Evolutionary conservation across 345 rosid genomes (phyloP).

Genomic region (Dovyalis caffra): DNA sequence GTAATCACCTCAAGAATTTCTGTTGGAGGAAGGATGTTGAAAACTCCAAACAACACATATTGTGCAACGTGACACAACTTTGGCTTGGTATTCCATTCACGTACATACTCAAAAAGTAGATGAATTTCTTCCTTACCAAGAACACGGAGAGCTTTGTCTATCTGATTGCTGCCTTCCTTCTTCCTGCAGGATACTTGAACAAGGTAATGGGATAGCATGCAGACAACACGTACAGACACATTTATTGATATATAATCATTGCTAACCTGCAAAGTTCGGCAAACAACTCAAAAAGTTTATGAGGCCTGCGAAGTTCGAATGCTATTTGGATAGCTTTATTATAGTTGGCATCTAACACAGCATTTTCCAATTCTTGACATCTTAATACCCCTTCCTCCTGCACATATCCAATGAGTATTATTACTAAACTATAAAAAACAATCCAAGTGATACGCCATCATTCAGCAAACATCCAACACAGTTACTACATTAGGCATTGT

Average conservation of each 20-base stretch:
- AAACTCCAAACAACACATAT: constrained; percentile 63
- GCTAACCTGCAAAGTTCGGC: constrained; percentile 70
- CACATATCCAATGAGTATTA: neutral
- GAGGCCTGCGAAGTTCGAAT: constrained; percentile 82
- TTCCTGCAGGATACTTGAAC: constrained; percentile 43
- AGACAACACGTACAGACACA: neutral
- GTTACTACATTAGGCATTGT: neutral
- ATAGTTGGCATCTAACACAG: constrained; percentile 73
- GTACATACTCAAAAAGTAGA: constrained; percentile 69
- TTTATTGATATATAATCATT: neutral
- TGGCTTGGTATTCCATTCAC: constrained; percentile 97
- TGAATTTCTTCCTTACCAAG: constrained; percentile 65
- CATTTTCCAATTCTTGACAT: constrained; percentile 91
- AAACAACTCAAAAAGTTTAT: constrained; percentile 70
- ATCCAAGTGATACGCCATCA: neutral
- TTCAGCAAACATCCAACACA: neutral
- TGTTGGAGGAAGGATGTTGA: constrained; percentile 69
- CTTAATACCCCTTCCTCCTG: constrained; percentile 78
- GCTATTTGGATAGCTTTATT: constrained; percentile 79
- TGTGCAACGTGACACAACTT: constrained; percentile 90
- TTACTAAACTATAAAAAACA: neutral
- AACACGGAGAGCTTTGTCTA: constrained; percentile 60
- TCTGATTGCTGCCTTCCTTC: constrained; percentile 47
- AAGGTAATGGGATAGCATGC: neutral
- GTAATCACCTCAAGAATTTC: constrained; percentile 71